phyloP scores from a whole-genome alignment of 108 stramenopile genomes.

The Skeletonema costatum region DNA sequence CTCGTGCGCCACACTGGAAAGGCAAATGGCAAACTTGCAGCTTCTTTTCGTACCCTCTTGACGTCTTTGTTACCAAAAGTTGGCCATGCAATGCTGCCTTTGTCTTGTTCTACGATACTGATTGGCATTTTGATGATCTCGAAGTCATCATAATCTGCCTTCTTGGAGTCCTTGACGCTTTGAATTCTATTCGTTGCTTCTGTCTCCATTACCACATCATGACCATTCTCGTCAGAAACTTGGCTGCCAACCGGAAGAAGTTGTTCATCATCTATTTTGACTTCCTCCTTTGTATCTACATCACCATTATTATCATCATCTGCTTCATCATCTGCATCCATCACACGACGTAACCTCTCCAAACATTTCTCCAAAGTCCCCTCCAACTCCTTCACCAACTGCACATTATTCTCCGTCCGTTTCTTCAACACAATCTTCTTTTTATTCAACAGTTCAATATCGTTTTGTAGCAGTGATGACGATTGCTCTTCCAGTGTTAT shows the following conservation, averaged over 20 bases:
- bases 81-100: slow-evolving; percentile 15
- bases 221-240: neutral
- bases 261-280: neutral
- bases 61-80: neutral
- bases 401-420: slow-evolving; percentile 18
- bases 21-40: neutral
- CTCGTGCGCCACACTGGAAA: slow-evolving; percentile 30
- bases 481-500: slow-evolving; percentile 12
- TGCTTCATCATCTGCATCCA: slow-evolving; percentile 1
- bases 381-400: slow-evolving; percentile 31
- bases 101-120: neutral
- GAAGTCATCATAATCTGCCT: neutral
- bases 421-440: slow-evolving; percentile 22
- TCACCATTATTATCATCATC: neutral
- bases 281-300: slow-evolving; percentile 8
- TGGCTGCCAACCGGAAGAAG: neutral
- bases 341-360: slow-evolving; percentile 12
- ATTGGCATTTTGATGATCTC: neutral
- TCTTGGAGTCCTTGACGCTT: neutral
- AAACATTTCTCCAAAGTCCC: slow-evolving; percentile 31
- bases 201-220: neutral
- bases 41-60: slow-evolving; percentile 7
- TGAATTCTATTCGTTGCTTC: neutral
- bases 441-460: slow-evolving; percentile 12
- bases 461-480: slow-evolving; percentile 5